Evolutionary conservation across 192 early-diverging fungal species (phyloP).

Genomic region (Haplosporangium gracile): DNA sequence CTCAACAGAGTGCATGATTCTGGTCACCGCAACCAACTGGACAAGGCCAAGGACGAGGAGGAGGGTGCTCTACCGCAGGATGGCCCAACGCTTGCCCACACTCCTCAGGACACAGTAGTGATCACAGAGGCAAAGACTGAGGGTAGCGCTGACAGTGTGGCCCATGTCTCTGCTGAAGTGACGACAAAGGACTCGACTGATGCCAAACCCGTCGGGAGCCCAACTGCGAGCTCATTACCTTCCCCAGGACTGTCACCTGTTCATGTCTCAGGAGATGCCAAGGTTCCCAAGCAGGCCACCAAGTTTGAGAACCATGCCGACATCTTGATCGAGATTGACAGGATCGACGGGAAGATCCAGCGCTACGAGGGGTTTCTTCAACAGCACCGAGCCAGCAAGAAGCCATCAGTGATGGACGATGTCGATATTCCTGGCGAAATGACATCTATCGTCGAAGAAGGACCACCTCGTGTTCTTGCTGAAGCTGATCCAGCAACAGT

Average conservation of each 20-base stretch:
- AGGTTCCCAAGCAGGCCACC: not conserved
- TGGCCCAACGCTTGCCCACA: not conserved
- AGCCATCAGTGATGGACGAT: not conserved
- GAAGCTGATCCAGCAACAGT: not conserved
- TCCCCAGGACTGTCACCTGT: conserved; percentile 27
- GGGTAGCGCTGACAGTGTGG: not conserved
- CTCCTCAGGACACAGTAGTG: not conserved
- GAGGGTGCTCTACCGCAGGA: conserved; percentile 1
- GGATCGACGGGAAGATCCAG: conserved; percentile 41
- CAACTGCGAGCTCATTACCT: conserved; percentile 25
- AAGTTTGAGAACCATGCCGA: conserved; percentile 41
- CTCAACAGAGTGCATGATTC: not conserved
- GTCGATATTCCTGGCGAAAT: not conserved
- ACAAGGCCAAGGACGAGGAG: not conserved
- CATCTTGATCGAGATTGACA: conserved; percentile 46
- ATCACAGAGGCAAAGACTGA: not conserved
- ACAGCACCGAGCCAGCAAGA: conserved; percentile 20
- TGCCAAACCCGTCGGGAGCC: conserved; percentile 7
- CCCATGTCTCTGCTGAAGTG: not conserved
- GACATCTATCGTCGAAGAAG: not conserved
- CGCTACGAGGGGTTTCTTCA: conserved; percentile 25
- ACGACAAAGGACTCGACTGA: not conserved
- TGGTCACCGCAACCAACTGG: not conserved
- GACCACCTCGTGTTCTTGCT: conserved; percentile 11
- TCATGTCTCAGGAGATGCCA: not conserved